These are phyloP conservation scores for Lasiosphaeria ovina DNA, from an alignment of 495 filamentous ascomycete genomes.

Conservation along the genomic window DNA sequence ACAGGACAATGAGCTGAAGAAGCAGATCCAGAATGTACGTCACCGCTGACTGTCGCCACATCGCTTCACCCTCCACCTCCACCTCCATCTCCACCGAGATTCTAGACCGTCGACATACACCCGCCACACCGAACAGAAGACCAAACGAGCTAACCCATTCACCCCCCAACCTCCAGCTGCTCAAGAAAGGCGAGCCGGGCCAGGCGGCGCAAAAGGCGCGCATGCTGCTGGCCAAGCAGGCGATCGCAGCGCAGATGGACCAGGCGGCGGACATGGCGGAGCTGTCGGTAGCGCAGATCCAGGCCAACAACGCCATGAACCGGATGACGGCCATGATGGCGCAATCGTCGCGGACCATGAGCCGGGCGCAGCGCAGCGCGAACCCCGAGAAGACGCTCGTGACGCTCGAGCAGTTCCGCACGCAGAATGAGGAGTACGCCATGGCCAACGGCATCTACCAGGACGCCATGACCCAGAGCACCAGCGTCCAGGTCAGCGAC, in stretches of 20 bases:
- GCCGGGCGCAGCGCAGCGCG: constrained; percentile 71
- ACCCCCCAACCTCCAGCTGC: constrained; percentile 50
- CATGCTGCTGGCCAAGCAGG: constrained; percentile 53
- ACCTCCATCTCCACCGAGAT: too few relatives aligned
- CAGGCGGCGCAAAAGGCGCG: constrained; percentile 81
- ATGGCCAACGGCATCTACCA: constrained; percentile 80
- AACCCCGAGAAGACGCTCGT: constrained; percentile 64
- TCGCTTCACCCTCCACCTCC: too few relatives aligned
- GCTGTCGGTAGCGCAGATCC: constrained; percentile 50
- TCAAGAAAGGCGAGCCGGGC: constrained; percentile 67
- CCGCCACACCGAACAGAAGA: neutral
- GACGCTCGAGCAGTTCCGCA: constrained; percentile 76
- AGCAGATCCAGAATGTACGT: constrained; percentile 74
- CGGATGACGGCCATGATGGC: constrained; percentile 55
- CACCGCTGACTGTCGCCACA: constrained; percentile 1
- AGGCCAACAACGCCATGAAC: constrained; percentile 56
- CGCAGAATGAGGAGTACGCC: constrained; percentile 81
- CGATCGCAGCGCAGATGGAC: constrained; percentile 54
- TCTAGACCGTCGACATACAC: constrained; percentile 6
- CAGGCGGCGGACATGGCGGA: constrained; percentile 55
- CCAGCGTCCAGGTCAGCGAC: constrained; percentile 73
- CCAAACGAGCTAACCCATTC: neutral
- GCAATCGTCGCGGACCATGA: constrained; percentile 49
- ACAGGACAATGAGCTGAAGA: constrained; percentile 76
- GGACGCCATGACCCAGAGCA: constrained; percentile 72